Base-by-base conservation (phyloP, 441 rosid species). In the Adansonia rubrostipa region DNA sequence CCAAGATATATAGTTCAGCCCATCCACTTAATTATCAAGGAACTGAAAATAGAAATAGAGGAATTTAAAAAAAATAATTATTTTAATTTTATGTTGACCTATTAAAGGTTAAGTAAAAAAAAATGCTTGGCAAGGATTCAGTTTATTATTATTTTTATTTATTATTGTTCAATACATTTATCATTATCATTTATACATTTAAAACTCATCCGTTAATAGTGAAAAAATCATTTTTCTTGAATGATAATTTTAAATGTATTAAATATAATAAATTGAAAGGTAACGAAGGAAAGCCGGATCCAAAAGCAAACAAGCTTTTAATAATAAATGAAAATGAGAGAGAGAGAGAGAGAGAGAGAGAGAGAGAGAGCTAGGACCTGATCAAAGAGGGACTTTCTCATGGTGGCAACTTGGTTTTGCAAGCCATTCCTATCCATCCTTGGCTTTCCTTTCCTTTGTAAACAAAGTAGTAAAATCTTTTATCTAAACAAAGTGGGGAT, bases 361-460 rank as follows among this genome's bases (percentile, higher is more conserved):
- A 28, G 33, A 28, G 19, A 44, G 47, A 13, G 44, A 47, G 47
- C 9, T 44, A 44, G 33, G 82, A 90, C 93, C 92, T 90, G 91
- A 80, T 90, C 92, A 75, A 89, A 90, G 67, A 90, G 89, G 69
- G 90, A 85, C 79, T 79, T 82, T 79, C 90, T 87, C 82, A 66
- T 71, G 82, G 9, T 2, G 74, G 85, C 85, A 58, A 82, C 82
- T 36, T 90, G 88, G 24, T 75, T 78, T 57, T 71, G 88, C 82
- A 84, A 69, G 13, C 82, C 86, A 78, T 78, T 87, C 60, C 69
- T 84, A 70, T 82, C 85, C 92, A 87, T 90, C 22, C 62, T 54
- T 54, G 24, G 40, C 33, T 3, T 42, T 33, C n/a, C 17, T 28
- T 33, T 54, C 58, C 58, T 54, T 54, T 15, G 58, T 54, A 54